phyloP scores from a whole-genome alignment of 2,329 filamentous ascomycete genomes.

The Verticillium isaacii region DNA sequence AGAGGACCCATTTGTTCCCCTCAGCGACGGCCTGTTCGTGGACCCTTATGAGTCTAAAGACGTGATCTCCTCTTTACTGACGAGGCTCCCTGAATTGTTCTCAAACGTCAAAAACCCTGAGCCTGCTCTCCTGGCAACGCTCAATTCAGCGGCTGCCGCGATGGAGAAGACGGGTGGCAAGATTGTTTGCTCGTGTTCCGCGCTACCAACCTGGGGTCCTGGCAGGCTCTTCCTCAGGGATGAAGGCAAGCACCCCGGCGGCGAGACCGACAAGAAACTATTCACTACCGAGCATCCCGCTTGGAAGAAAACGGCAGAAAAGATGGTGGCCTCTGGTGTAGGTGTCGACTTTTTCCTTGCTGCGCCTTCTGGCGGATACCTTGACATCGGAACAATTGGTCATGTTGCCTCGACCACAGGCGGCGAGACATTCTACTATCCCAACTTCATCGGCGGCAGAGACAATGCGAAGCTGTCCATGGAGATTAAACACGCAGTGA shows the following conservation, averaged over 20 bases:
- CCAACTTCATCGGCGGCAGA: slow-evolving; percentile 86
- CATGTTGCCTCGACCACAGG: slow-evolving; percentile 86
- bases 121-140: slow-evolving; percentile 75
- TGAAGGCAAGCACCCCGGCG: slow-evolving; percentile 78
- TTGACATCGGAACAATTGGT: slow-evolving; percentile 89
- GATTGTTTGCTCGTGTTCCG: slow-evolving; percentile 79
- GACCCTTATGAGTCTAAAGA: slow-evolving; percentile 86
- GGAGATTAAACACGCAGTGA: slow-evolving; percentile 83
- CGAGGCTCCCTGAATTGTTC: slow-evolving; percentile 80
- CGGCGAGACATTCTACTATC: slow-evolving; percentile 93
- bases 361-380: slow-evolving; percentile 81
- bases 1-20: slow-evolving; percentile 90
- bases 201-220: slow-evolving; percentile 89
- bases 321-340: slow-evolving; percentile 81
- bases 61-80: slow-evolving; percentile 84
- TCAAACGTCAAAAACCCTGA: slow-evolving; percentile 85
- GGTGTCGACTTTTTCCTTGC: slow-evolving; percentile 94
- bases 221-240: slow-evolving; percentile 82
- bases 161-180: slow-evolving; percentile 87
- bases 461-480: slow-evolving; percentile 79
- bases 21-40: slow-evolving; percentile 89
- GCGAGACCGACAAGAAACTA: slow-evolving; percentile 87
- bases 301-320: slow-evolving; percentile 81
- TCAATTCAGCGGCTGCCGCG: slow-evolving; percentile 80
- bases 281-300: slow-evolving; percentile 84